Base-by-base conservation (phyloP, 83 land plant genomes). In the Larix sibirica region DNA sequence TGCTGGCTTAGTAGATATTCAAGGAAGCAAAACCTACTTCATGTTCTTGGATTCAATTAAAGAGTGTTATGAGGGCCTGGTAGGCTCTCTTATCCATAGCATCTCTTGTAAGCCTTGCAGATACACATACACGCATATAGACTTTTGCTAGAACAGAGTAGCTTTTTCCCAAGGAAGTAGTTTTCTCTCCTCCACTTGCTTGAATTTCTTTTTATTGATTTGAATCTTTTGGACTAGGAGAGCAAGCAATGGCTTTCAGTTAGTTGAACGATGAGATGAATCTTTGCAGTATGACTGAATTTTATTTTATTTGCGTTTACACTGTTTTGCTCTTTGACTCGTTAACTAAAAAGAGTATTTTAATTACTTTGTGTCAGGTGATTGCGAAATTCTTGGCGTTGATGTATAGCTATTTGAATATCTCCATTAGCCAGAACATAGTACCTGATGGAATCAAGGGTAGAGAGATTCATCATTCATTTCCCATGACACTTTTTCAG, bases 401-500 rank as follows among this genome's bases (percentile, higher is more conserved):
- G 85, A 86, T 97, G 95, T 95, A 95, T 83, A 92, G 94, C 69
- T 95, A 91, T 80, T 80, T 96, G 89, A 96, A 94, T 26, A 89
- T 95, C 42, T 98, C 99, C 13, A 90, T 95, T 13, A 94, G 94
- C 80, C 83, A 91, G 82, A 92, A 91, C 81, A 88, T 89, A 24
- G 96, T 98, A 40, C 99, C 99, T 16, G 99, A 96, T 91, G 96
- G 83, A 50, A 93, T 98, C 67, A 95, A 96, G 88, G 99, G 99
- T 69, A 90, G 99, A 80, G 91, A 89, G 38, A 90, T 98, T 79
- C 99, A 96, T 76, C 92, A 95, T 75, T 86, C 94, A 9, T 96
- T 93, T 83, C 99, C 97, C 31, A 87, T 96, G 90, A 95, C 95
- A 44, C 88, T 98, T 60, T 94, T 97, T 84, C 89, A 89, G 95